A percentile compares a stretch with the other conserved stretches of the same genome.
Evolutionary conservation across 495 filamentous ascomycete genomes (phyloP).

Genomic region (Daldinia caldariorum): DNA sequence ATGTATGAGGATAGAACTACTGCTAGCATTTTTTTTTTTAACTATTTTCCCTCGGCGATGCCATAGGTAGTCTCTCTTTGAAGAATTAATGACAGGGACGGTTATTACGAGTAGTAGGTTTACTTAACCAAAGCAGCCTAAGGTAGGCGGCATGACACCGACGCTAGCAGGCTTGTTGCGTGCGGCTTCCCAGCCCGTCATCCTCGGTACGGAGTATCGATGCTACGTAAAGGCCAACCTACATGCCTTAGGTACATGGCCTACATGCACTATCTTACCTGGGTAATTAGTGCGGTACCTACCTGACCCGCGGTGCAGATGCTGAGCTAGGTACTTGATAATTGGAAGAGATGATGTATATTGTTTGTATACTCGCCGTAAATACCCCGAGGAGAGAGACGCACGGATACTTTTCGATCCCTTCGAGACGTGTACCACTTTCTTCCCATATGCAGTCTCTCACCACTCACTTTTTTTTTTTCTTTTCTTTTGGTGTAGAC

Average conservation of each 20-base stretch:
- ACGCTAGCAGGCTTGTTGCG: conserved; percentile 36
- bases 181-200: conserved; percentile 22
- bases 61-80: not conserved
- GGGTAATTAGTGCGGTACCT: not conserved
- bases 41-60: conserved; percentile 14
- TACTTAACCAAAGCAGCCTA: conserved; percentile 16
- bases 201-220: conserved; percentile 31
- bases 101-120: not conserved
- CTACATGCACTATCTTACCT: no score
- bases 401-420: conserved; percentile 2
- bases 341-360: conserved; percentile 5
- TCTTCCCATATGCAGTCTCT: not conserved
- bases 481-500: conserved; percentile 19
- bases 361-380: not conserved
- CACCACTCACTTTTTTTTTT: not conserved
- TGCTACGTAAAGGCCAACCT: conserved; percentile 19
- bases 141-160: conserved; percentile 36
- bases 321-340: not conserved
- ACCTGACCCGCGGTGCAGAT: conserved; percentile 7
- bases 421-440: not conserved
- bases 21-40: not conserved
- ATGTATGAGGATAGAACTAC: not conserved
- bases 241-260: no score
- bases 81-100: not conserved
- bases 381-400: conserved; percentile 8